Percentiles rank a stretch among this genome's conserved stretches.
phyloP scores from a whole-genome alignment of 768 basidiomycete genomes.

The Russula dissimulans region DNA sequence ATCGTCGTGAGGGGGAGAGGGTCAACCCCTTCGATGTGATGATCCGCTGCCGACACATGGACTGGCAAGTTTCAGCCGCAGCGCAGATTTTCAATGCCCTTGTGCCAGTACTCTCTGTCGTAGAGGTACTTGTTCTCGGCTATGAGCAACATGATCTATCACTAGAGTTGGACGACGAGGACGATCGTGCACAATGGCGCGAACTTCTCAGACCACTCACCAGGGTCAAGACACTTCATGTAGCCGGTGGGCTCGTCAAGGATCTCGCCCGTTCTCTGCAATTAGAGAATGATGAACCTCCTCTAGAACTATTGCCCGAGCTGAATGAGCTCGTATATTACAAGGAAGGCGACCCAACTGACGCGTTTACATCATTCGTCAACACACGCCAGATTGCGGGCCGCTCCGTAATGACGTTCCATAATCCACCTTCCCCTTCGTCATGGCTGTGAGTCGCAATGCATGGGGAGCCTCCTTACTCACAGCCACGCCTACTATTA shows the following conservation, averaged over 20 bases:
- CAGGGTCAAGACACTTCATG: not conserved
- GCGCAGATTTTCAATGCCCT: not conserved
- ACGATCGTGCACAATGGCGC: not conserved
- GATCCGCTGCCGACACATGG: not conserved
- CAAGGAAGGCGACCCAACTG: not conserved
- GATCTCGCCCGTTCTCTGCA: not conserved
- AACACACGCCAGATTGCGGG: not conserved
- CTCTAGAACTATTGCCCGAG: not conserved
- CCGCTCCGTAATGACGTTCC: not conserved
- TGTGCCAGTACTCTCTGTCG: not conserved
- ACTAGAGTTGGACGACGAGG: not conserved
- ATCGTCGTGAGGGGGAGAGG: not conserved
- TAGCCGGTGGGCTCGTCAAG: not conserved
- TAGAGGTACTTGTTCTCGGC: not conserved
- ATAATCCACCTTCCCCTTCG: not conserved
- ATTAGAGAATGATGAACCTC: not conserved
- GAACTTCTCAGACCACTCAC: not conserved
- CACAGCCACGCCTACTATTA: not conserved
- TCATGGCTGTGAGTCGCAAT: not conserved
- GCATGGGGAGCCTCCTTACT: not conserved
- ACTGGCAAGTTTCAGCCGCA: not conserved
- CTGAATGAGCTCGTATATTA: not conserved
- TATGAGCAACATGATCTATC: not conserved
- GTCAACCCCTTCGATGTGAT: not conserved
- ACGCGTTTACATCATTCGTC: not conserved